Evolutionary conservation across 257 asterid genomes (phyloP), one percentile per base, ranked within the genome.

Genomic region (Sherardia arvensis): DNA sequence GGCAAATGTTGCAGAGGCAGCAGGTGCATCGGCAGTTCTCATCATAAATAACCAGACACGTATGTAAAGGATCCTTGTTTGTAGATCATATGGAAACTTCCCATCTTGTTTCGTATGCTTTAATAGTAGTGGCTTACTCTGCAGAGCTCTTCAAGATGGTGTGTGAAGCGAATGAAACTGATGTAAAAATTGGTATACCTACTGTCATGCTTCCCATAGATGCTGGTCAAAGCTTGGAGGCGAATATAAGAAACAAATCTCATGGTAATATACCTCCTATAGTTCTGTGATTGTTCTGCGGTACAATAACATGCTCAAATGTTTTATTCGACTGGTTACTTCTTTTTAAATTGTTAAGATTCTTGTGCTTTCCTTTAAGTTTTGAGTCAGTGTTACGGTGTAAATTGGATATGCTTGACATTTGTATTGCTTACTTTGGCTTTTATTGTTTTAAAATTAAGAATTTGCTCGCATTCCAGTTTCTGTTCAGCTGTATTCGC

Each of bases 131-230:
- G 17, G 33, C 8, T 66, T 64, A 43, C 61, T 74, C 59, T 68
- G 29, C 86, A 93, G 99, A 93, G 64, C 96, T 93, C 77, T 90
- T 93, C 86, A 93, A 93, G 94, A 93, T 93, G 99, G 97, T 93
- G 72, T 93, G 99, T 43, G 94, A 85, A 77, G 78, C 84, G 62
- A 83, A 84, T 18, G 92, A 87, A 70, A 77, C 95, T 47, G 80
- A 87, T 66, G 76, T 85, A 38, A 59, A 66, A 56, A 81, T 93
- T 26, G 70, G 79, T 64, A 93, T 93, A 75, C 92, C 99, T 49
- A 85, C 88, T 62, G 95, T 93, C 69, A 93, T 93, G 96, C 94
- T 93, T 70, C 95, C 97, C 23, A 85, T 77, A 69, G 94, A 93
- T 78, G 99, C 97, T n/a, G 99, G 97, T 59, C 64, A 61, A 53